Evolutionary conservation across 768 basidiomycete species (phyloP).

Genomic region (Tylopilus balloui): DNA sequence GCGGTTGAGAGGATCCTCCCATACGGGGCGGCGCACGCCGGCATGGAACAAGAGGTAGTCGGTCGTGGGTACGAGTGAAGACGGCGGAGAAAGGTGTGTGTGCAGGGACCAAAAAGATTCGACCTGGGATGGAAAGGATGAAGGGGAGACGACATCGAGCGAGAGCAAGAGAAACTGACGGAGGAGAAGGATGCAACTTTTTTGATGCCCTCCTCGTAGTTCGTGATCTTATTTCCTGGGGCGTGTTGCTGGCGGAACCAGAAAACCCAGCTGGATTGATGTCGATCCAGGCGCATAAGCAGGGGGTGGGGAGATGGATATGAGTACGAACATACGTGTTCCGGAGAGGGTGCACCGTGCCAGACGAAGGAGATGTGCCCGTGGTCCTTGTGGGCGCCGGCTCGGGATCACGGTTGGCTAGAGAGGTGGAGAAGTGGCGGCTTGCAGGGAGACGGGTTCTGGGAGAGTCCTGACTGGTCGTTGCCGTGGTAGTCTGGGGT

Average conservation of each 20-base stretch:
- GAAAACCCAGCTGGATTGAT: constrained; percentile 70
- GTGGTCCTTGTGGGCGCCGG: constrained; percentile 40
- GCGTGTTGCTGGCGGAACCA: constrained; percentile 90
- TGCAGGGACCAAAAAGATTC: constrained; percentile 96
- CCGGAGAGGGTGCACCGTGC: constrained; percentile 66
- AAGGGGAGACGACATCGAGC: constrained; percentile 1
- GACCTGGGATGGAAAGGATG: constrained; percentile 45
- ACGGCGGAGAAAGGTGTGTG: constrained; percentile 87
- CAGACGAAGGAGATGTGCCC: constrained; percentile 19
- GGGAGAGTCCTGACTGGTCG: constrained; percentile 17
- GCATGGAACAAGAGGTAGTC: constrained; percentile 92
- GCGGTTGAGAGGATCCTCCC: constrained; percentile 91
- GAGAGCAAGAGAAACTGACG: constrained; percentile 40
- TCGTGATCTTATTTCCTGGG: constrained; percentile 84
- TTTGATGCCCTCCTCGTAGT: constrained; percentile 94
- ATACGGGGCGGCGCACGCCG: constrained; percentile 82
- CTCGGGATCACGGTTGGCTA: constrained; percentile 37
- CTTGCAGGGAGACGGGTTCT: constrained; percentile 55
- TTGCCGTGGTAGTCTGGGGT: constrained; percentile 12
- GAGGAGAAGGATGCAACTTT: constrained; percentile 87
- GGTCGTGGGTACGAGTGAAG: constrained; percentile 79
- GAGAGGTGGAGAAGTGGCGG: constrained; percentile 69
- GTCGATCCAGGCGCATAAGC: constrained; percentile 17
- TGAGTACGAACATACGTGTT: constrained; percentile 73
- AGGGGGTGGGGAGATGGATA: constrained; percentile 11